A percentile compares a stretch with the other conserved stretches of the same genome.
phyloP scores from a whole-genome alignment of 805 yeast genomes.

The Alloascoidea africana region DNA sequence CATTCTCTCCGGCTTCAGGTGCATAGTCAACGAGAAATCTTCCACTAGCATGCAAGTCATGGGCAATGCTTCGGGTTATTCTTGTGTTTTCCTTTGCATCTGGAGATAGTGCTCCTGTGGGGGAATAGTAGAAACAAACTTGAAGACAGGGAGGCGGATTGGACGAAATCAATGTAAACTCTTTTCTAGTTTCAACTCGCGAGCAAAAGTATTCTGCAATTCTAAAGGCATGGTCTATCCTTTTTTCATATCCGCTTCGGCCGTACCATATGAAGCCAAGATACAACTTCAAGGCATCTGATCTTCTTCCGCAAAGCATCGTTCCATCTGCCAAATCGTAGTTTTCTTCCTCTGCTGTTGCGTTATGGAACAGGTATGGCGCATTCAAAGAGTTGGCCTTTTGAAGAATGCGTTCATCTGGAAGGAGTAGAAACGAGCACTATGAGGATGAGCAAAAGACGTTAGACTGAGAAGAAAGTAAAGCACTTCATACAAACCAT shows the following conservation, averaged over 20 bases:
- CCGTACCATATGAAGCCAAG: constrained; percentile 78
- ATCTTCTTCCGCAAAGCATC: constrained; percentile 83
- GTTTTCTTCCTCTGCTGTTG: constrained; percentile 32
- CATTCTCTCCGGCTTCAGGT: constrained; percentile 31
- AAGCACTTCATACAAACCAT: no score
- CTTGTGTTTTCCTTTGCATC: constrained; percentile 28
- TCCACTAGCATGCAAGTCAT: constrained; percentile 43
- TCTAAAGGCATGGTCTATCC: constrained; percentile 62
- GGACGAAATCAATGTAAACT: constrained; percentile 41
- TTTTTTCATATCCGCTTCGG: constrained; percentile 37
- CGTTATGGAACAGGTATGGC: constrained; percentile 63
- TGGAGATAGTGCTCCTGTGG: constrained; percentile 18
- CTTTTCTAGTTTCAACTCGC: constrained; percentile 20
- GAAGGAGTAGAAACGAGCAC: constrained; percentile 57
- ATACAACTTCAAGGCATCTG: constrained; percentile 68
- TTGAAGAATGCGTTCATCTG: constrained; percentile 50
- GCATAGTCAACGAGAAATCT: constrained; percentile 66
- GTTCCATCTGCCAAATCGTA: constrained; percentile 81
- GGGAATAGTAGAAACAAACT: constrained; percentile 66
- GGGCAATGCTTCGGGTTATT: constrained; percentile 47
- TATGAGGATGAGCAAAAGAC: background rate
- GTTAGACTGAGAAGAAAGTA: constrained; percentile 9
- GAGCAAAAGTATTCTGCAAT: constrained; percentile 48
- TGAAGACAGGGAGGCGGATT: constrained; percentile 65
- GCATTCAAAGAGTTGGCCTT: constrained; percentile 65